Base-by-base conservation (phyloP, 306 rosid genomes). In the Begonia fuchsioides region DNA sequence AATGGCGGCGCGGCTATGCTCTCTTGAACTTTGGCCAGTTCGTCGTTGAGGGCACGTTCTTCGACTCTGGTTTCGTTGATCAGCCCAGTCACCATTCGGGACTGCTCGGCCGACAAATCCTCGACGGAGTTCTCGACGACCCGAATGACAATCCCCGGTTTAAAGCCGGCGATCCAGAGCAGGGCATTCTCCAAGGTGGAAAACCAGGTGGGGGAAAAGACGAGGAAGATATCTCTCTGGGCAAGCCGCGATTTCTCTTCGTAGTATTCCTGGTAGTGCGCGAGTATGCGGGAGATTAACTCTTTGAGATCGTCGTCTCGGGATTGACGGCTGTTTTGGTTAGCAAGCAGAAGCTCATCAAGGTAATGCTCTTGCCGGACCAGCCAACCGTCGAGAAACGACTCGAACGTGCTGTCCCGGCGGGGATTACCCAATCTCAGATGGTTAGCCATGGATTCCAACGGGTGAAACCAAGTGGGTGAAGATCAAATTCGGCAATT, bases 81-180 rank as follows among this genome's bases (percentile, higher is more conserved):
- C 14, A 84, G 60, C n/a, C 54, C 43, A 9, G 38, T 49, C 40
- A 78, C 1, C 41, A 61, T 58, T 50, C 15, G 39, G 18, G 12
- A 65, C 57, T 81, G 95, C 0, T 65, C 77, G 0, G 72, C 76
- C 6, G 69, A 39, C 45, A 90, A 47, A 52, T 81, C 82, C 40
- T 52, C 52, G 43, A 83, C 40, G 12, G 76, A 55, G 16, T 61
- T 48, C 15, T 19, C 40, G 43, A 75, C 72, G 3, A 88, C 39
- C 9, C 62, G 67, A 63, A 76, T 43, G 9, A 66, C 55, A 7
- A 76, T 50, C 0, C 82, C 77, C 1, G 93, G 92, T 17, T 75
- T 82, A 69, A 76, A 78, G 12, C 95, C 90, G 38, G 74, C 93
- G 5, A 81, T 68, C 97, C 90, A 84, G 17, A 74, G 75, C 6